Conservation (phyloP, 306 rosid genomes). For the Trichosanthes cucumerina region DNA sequence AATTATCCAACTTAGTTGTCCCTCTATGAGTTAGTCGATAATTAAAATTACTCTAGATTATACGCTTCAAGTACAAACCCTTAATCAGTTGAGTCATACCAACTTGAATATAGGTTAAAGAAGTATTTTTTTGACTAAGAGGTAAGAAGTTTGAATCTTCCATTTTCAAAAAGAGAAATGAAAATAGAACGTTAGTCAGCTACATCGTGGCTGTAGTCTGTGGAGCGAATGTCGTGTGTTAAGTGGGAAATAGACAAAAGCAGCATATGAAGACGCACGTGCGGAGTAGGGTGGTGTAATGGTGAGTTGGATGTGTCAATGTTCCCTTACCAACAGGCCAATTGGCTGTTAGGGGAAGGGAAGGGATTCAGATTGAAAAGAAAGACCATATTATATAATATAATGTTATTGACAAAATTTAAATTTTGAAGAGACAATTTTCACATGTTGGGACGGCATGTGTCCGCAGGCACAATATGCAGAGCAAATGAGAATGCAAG, state of each 20-base stretch:
- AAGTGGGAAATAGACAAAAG: not conserved
- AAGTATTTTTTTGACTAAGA: too few relatives aligned
- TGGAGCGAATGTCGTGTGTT: not conserved
- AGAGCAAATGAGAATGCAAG: not conserved
- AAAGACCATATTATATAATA: too few relatives aligned
- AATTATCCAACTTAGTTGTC: too few relatives aligned
- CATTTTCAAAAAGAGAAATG: too few relatives aligned
- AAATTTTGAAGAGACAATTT: not conserved
- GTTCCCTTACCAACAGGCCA: constrained; percentile 43
- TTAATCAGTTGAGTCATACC: too few relatives aligned
- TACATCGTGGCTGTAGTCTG: too few relatives aligned
- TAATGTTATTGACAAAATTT: not conserved
- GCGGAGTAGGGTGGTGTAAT: constrained; percentile 14
- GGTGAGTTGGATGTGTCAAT: constrained; percentile 35
- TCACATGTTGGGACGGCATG: constrained; percentile 5
- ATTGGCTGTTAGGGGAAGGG: constrained; percentile 1
- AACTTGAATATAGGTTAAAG: too few relatives aligned
- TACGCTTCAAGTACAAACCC: too few relatives aligned
- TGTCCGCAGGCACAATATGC: not conserved
- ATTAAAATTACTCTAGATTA: too few relatives aligned
- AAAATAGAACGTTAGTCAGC: too few relatives aligned
- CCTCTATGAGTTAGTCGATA: too few relatives aligned
- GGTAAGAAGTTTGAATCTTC: too few relatives aligned
- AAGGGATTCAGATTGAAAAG: not conserved
- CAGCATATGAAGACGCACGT: constrained; percentile 18